These are phyloP conservation scores for Neurospora sp. DNA, from an alignment of 2,329 filamentous ascomycete genomes.

Conservation along the genomic window DNA sequence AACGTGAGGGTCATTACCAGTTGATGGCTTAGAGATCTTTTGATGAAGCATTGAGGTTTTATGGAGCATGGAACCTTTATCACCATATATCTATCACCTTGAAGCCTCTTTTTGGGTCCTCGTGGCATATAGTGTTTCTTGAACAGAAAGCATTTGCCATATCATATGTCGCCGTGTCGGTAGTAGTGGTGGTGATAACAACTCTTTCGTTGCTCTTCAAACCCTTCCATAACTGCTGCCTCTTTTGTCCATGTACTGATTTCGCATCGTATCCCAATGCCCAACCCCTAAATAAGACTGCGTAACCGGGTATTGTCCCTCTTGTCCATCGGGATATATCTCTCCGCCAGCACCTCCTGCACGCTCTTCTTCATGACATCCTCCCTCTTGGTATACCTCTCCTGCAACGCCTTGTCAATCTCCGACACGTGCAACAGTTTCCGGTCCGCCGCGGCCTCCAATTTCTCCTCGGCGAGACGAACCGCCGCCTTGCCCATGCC, in stretches of 20 bases:
- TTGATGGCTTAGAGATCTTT: background rate
- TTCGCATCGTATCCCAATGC: background rate
- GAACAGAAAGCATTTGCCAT: background rate
- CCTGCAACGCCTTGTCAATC: constrained; percentile 38
- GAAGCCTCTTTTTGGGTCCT: background rate
- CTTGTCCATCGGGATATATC: constrained; percentile 40
- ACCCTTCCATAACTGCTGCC: background rate
- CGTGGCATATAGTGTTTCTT: background rate
- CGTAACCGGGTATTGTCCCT: constrained; percentile 35
- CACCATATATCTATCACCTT: background rate
- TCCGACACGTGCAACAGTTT: constrained; percentile 23
- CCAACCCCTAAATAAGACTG: constrained; percentile 16
- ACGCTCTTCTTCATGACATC: constrained; percentile 35
- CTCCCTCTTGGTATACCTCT: constrained; percentile 36
- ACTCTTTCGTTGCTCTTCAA: background rate
- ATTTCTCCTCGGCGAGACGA: constrained; percentile 24
- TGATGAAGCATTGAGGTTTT: background rate
- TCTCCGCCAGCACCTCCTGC: constrained; percentile 42
- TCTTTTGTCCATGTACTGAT: background rate
- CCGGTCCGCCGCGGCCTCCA: constrained; percentile 19
- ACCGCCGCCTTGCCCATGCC: constrained; percentile 25
- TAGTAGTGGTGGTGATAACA: background rate
- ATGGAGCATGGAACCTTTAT: background rate
- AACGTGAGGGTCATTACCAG: too few relatives aligned
- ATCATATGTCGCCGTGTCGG: background rate